phyloP scores from a whole-genome alignment of 176 grass and related monocot genomes.

The Miscanthus lutarioriparius region DNA sequence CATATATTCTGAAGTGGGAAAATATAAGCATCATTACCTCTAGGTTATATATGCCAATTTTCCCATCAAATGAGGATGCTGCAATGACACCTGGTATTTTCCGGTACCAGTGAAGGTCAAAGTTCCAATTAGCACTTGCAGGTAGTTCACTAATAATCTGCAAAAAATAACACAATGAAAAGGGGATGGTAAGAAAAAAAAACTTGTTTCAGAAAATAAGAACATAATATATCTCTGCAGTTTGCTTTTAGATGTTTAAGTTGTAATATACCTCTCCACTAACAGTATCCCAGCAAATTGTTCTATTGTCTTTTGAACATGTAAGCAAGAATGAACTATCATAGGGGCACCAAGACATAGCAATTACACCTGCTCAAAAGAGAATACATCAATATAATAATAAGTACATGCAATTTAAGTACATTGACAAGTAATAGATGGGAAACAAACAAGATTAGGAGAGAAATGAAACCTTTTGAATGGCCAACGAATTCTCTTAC shows the following conservation, averaged over 20 bases:
- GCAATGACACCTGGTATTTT: conserved; percentile 94
- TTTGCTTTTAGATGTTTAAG: neutral
- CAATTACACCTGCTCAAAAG: conserved; percentile 79
- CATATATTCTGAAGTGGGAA: neutral
- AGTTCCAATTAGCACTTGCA: conserved; percentile 84
- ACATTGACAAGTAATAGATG: conserved; percentile 21
- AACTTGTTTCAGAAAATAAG: neutral
- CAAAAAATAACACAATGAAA: conserved; percentile 29
- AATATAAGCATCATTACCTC: conserved; percentile 52
- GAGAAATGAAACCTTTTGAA: conserved; percentile 79
- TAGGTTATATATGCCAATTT: conserved; percentile 91
- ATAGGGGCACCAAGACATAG: conserved; percentile 99
- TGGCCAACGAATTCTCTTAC: conserved; percentile 96
- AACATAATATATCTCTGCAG: neutral
- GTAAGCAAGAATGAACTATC: conserved; percentile 98
- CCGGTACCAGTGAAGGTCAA: conserved; percentile 95
- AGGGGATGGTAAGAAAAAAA: conserved; percentile 17
- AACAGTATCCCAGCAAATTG: conserved; percentile 98
- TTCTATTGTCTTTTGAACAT: conserved; percentile 98
- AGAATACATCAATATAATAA: conserved; percentile 32
- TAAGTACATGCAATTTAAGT: neutral
- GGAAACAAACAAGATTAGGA: conserved; percentile 23
- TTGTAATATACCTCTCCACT: conserved; percentile 77
- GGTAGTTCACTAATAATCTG: conserved; percentile 96
- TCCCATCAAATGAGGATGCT: conserved; percentile 92